Conservation (phyloP, 1,284 basidiomycete genomes). For the Sporisorium graminicola region DNA sequence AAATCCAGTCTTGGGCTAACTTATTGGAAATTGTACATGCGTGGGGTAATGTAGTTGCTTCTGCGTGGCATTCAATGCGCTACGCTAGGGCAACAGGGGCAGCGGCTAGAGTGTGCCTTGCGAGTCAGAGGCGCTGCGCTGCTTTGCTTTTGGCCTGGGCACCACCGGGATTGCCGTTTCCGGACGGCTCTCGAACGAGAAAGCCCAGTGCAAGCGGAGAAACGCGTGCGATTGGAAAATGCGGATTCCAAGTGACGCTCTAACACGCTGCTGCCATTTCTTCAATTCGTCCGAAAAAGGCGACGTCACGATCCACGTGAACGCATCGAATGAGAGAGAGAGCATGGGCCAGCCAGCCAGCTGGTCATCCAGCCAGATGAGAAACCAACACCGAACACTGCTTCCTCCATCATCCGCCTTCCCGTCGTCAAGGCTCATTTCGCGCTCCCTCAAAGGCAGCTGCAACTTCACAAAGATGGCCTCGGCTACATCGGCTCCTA, state of each 20-base stretch:
- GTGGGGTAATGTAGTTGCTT: neutral
- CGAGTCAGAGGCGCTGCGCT: neutral
- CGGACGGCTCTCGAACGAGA: slow-evolving; percentile 5
- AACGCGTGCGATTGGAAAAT: neutral
- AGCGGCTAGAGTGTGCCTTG: no score
- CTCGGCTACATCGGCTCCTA: slow-evolving; percentile 21
- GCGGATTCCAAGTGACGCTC: neutral
- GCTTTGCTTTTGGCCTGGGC: neutral
- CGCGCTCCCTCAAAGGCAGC: neutral
- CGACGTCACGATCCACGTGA: neutral
- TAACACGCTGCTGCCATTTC: neutral
- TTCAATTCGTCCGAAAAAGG: slow-evolving; percentile 1
- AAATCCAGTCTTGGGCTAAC: neutral
- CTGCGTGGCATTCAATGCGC: no score
- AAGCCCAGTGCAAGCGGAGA: neutral
- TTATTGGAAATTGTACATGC: no score
- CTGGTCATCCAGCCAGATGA: neutral
- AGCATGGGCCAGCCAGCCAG: slow-evolving; percentile 11
- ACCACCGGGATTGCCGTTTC: slow-evolving; percentile 1
- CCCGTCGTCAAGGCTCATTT: no score
- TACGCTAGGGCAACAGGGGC: no score
- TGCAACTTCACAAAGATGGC: slow-evolving; percentile 18
- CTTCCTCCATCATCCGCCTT: neutral
- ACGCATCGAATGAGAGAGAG: neutral
- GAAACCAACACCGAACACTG: slow-evolving; percentile 1